Percentiles rank a stretch among this genome's conserved stretches.
Conservation (phyloP, 192 early-diverging fungal species). For the Rhizophagus sp. region DNA sequence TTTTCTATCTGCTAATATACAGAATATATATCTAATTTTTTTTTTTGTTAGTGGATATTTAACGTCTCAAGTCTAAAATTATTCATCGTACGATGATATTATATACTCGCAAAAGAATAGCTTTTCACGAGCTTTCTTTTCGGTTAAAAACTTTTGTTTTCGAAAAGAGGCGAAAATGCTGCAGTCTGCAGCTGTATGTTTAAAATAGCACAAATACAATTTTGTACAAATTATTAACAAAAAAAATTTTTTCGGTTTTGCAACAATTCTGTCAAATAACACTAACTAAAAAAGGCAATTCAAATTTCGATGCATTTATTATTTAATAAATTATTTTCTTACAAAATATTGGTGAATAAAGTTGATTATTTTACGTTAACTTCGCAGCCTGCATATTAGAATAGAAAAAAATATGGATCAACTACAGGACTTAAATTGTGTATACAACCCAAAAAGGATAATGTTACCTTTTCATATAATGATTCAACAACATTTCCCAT, state of each 20-base stretch:
- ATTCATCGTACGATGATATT: neutral
- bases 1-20: no score
- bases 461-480: slow-evolving; percentile 85
- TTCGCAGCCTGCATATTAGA: neutral
- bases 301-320: no score
- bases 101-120: neutral
- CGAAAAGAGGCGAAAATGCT: neutral
- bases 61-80: no score
- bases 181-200: neutral
- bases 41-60: no score
- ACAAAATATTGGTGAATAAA: no score
- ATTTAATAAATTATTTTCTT: no score
- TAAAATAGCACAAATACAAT: neutral
- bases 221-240: no score
- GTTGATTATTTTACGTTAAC: neutral
- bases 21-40: no score
- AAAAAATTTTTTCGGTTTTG: no score
- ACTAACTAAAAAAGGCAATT: no score
- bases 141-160: neutral
- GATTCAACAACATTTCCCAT: slow-evolving; percentile 95
- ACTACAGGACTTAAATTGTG: neutral
- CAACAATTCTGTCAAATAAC: no score
- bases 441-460: neutral
- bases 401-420: neutral
- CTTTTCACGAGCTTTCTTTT: neutral